phyloP scores from a whole-genome alignment of 164 flowering plant species.

The Vitis labrusca region DNA sequence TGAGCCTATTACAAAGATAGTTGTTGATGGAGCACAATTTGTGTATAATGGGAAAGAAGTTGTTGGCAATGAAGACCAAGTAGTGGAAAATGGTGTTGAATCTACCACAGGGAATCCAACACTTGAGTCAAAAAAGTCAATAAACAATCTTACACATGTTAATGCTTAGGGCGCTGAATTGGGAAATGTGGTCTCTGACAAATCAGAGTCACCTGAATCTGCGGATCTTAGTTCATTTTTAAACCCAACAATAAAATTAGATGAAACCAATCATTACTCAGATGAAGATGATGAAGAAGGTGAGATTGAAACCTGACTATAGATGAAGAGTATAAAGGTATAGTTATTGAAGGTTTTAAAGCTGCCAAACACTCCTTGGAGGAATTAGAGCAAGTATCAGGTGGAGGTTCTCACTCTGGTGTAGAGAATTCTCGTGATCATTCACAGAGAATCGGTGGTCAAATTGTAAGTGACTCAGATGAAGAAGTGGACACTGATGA shows the following conservation, averaged over 20 bases:
- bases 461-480: slow-evolving; percentile 53
- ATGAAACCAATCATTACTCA: slow-evolving; percentile 12
- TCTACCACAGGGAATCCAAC: too few species aligned
- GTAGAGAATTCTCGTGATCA: slow-evolving; percentile 43
- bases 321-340: slow-evolving; percentile 23
- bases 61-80: too few species aligned
- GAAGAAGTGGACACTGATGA: slow-evolving; percentile 88
- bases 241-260: slow-evolving; percentile 6
- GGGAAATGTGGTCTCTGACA: slow-evolving; percentile 11
- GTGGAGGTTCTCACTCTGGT: slow-evolving; percentile 41
- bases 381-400: slow-evolving; percentile 63
- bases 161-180: slow-evolving; percentile 11
- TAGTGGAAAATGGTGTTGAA: too few species aligned
- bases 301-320: slow-evolving; percentile 34
- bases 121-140: slow-evolving; percentile 11
- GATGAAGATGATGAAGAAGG: slow-evolving; percentile 20
- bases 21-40: too few species aligned
- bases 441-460: not conserved
- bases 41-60: too few species aligned
- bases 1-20: too few species aligned
- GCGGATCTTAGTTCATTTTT: slow-evolving; percentile 7
- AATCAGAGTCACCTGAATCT: slow-evolving; percentile 3
- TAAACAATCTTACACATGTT: slow-evolving; percentile 2
- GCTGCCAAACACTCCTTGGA: slow-evolving; percentile 65
- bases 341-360: slow-evolving; percentile 59